Evolutionary conservation across 768 basidiomycete genomes (phyloP).

Genomic region (Mycena rosella): DNA sequence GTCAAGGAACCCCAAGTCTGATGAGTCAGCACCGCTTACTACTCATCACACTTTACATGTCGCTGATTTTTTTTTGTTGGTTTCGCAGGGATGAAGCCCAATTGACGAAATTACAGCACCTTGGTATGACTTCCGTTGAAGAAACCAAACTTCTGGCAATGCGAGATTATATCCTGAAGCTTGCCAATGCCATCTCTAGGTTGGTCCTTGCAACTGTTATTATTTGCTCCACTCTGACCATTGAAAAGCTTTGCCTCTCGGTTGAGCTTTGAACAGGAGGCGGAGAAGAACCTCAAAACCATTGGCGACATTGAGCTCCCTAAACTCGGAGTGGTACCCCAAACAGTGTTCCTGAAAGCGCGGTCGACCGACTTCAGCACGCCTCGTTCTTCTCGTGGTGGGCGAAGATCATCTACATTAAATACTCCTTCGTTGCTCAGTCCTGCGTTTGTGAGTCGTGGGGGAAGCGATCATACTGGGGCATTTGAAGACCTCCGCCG

Average conservation of each 20-base stretch:
- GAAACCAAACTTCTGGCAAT: constrained; percentile 90
- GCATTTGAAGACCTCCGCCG: constrained; percentile 85
- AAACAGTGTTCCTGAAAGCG: constrained; percentile 89
- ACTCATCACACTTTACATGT: not conserved
- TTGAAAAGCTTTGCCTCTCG: constrained; percentile 74
- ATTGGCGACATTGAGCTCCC: constrained; percentile 82
- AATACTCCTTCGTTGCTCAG: constrained; percentile 62
- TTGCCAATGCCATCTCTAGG: constrained; percentile 86
- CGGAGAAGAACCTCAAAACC: constrained; percentile 72
- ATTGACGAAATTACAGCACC: constrained; percentile 81
- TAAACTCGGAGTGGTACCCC: constrained; percentile 90
- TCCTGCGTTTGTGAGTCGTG: constrained; percentile 62
- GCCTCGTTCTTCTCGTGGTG: constrained; percentile 54
- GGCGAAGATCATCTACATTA: constrained; percentile 54
- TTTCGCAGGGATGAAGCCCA: constrained; percentile 79
- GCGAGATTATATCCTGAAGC: constrained; percentile 88
- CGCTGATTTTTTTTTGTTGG: constrained; percentile 18
- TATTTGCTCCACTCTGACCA: constrained; percentile 3
- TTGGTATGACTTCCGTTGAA: constrained; percentile 87
- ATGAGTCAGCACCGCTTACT: constrained; percentile 77
- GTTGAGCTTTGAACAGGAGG: constrained; percentile 70
- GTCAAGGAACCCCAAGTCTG: constrained; percentile 66
- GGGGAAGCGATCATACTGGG: constrained; percentile 65
- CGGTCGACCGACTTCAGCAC: constrained; percentile 55
- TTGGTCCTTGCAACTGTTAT: constrained; percentile 43